Conservation (phyloP, 495 filamentous ascomycete genomes). For the Neurospora pannonica region DNA sequence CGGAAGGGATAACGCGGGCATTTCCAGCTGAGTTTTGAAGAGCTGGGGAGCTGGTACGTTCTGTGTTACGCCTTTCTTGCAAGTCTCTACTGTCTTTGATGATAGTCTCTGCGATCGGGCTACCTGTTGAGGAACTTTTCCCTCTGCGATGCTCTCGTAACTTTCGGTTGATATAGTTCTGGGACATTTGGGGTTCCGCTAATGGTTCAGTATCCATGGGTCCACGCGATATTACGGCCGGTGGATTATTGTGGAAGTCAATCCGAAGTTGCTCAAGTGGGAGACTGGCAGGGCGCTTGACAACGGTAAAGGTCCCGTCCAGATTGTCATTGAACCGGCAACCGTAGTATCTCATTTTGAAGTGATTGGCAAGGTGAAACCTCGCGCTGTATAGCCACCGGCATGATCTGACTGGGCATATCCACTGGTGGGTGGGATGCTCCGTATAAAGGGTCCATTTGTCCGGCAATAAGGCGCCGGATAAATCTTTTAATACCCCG, state of each 20-base stretch:
- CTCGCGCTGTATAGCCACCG: conserved; percentile 3
- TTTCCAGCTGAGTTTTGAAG: background rate
- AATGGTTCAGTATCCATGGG: background rate
- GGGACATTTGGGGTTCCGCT: background rate
- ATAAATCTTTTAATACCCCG: background rate
- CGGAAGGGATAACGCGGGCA: background rate
- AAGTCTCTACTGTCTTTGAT: background rate
- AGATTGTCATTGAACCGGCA: conserved; percentile 13
- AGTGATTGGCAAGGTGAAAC: conserved; percentile 9
- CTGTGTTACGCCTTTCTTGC: background rate
- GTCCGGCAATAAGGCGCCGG: conserved; percentile 7
- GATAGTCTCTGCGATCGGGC: background rate
- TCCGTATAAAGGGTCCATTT: conserved; percentile 5
- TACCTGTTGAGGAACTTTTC: background rate
- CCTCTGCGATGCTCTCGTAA: background rate
- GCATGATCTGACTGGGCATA: conserved; percentile 14
- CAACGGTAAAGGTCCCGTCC: conserved; percentile 11
- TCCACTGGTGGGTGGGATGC: conserved; percentile 9
- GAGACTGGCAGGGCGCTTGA: background rate
- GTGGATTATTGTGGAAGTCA: background rate
- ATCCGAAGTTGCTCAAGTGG: background rate
- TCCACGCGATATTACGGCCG: background rate
- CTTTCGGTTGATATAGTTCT: background rate
- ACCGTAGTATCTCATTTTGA: conserved; percentile 8
- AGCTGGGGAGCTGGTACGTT: background rate